Percentiles rank a stretch among this genome's conserved stretches.
Conservation (phyloP, 2,329 filamentous ascomycete species). For the Ambrosiella cleistominuta region DNA sequence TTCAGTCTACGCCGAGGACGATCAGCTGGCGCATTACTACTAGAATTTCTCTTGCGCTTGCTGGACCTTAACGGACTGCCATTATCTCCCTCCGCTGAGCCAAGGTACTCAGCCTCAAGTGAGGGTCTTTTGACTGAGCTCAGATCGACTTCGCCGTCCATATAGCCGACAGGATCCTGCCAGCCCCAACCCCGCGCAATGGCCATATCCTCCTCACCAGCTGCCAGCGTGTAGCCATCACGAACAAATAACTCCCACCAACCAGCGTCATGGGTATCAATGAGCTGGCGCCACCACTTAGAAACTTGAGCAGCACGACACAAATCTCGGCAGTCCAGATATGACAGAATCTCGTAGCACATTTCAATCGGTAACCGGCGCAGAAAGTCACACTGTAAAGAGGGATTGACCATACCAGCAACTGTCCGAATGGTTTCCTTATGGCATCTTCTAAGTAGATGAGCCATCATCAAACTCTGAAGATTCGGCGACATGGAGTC, state of each 20-base stretch:
- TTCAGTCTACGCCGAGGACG: conserved; percentile 26
- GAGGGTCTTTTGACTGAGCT: conserved; percentile 23
- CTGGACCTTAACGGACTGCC: conserved; percentile 13
- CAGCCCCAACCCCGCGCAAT: conserved; percentile 92
- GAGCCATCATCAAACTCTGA: conserved; percentile 94
- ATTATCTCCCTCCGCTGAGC: not conserved
- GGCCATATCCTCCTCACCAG: conserved; percentile 69
- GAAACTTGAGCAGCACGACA: conserved; percentile 86
- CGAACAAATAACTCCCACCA: conserved; percentile 86
- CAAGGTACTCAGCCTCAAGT: too few species aligned
- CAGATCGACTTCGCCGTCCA: conserved; percentile 67
- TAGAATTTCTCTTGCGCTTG: conserved; percentile 34
- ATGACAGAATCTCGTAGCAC: conserved; percentile 70
- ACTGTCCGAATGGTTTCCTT: conserved; percentile 80
- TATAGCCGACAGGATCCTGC: conserved; percentile 65
- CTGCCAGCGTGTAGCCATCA: conserved; percentile 63
- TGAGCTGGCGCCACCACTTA: conserved; percentile 77
- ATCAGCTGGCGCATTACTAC: not conserved
- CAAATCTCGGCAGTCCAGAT: conserved; percentile 69
- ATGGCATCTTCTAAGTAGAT: conserved; percentile 73
- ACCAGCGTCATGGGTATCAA: conserved; percentile 83
- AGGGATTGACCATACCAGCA: conserved; percentile 79
- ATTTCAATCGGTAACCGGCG: conserved; percentile 70
- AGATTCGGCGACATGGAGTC: conserved; percentile 80
- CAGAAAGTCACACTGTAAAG: conserved; percentile 86